Conservation (phyloP, 495 filamentous ascomycete genomes). For the Pyrenula aspistea region DNA sequence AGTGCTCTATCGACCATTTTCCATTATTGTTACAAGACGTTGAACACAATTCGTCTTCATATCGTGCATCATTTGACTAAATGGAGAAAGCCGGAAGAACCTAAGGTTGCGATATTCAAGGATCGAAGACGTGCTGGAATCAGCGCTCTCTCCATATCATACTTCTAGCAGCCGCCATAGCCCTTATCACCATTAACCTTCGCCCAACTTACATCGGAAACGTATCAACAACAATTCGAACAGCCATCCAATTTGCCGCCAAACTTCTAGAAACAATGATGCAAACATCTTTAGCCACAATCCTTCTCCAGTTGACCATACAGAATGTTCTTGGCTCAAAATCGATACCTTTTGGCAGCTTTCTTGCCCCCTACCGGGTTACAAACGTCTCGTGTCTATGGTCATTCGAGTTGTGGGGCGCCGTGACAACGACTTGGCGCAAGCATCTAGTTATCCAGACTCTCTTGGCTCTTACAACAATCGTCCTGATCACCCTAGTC, state of each 20-base stretch:
- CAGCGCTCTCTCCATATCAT: neutral
- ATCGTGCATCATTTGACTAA: neutral
- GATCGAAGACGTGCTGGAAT: neutral
- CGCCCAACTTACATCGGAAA: neutral
- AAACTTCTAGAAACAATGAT: constrained; percentile 16
- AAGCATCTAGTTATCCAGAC: neutral
- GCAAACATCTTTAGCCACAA: constrained; percentile 9
- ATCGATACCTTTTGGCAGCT: constrained; percentile 9
- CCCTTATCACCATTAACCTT: neutral
- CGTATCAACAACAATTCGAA: constrained; percentile 1
- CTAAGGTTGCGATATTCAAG: neutral
- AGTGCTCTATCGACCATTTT: neutral
- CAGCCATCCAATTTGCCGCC: constrained; percentile 10
- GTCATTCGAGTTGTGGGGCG: constrained; percentile 13
- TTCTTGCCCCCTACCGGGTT: constrained; percentile 13
- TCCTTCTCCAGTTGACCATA: constrained; percentile 6
- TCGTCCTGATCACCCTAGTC: constrained; percentile 6
- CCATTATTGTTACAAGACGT: neutral
- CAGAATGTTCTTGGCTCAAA: constrained; percentile 4
- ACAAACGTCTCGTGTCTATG: constrained; percentile 12
- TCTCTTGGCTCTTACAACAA: neutral
- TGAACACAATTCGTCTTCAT: neutral
- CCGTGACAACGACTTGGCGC: neutral
- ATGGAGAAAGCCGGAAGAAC: neutral
- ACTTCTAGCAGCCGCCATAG: neutral